Evolutionary conservation across 805 yeast genomes (phyloP).

Genomic region (Blastobotrys robertii): DNA sequence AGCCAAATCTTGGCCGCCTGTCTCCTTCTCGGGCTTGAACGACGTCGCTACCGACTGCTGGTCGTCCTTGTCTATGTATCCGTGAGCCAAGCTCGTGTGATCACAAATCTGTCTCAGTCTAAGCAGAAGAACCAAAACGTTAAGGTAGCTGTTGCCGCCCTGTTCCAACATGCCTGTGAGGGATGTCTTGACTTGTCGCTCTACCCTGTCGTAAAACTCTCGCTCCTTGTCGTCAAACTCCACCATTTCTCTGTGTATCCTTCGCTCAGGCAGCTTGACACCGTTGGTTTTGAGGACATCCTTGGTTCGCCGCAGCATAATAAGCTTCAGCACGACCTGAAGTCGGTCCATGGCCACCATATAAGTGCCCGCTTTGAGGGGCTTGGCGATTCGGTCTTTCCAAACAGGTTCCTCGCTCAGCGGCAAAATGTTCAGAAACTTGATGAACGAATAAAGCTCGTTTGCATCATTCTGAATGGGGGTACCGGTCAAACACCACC

Average conservation of each 20-base stretch:
- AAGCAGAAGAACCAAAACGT: slow-evolving; percentile 25
- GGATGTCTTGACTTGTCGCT: slow-evolving; percentile 10
- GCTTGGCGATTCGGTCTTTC: slow-evolving; percentile 21
- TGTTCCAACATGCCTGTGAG: slow-evolving; percentile 29
- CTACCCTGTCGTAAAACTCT: slow-evolving; percentile 21
- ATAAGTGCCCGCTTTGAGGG: slow-evolving; percentile 17
- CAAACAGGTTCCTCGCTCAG: slow-evolving; percentile 17
- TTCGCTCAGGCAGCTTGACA: slow-evolving; percentile 19
- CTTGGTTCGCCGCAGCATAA: slow-evolving; percentile 42
- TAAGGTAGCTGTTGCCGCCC: slow-evolving; percentile 15
- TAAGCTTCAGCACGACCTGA: slow-evolving; percentile 20
- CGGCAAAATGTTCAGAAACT: slow-evolving; percentile 30
- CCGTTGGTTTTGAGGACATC: slow-evolving; percentile 23
- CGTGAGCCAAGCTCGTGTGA: slow-evolving; percentile 15
- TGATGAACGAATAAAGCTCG: slow-evolving; percentile 43
- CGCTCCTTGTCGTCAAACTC: slow-evolving; percentile 23
- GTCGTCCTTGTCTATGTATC: slow-evolving; percentile 7
- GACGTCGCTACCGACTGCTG: slow-evolving; percentile 15
- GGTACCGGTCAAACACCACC: slow-evolving; percentile 59
- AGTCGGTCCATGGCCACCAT: slow-evolving; percentile 18
- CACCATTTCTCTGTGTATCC: slow-evolving; percentile 15
- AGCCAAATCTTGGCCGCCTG: slow-evolving; percentile 23
- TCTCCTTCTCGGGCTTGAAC: slow-evolving; percentile 2
- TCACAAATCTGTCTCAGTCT: slow-evolving; percentile 32
- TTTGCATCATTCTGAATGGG: slow-evolving; percentile 49